Evolutionary conservation across 129 eudicot genomes (phyloP), one percentile per base, ranked within the genome.

Genomic region (Flaveria robusta): DNA sequence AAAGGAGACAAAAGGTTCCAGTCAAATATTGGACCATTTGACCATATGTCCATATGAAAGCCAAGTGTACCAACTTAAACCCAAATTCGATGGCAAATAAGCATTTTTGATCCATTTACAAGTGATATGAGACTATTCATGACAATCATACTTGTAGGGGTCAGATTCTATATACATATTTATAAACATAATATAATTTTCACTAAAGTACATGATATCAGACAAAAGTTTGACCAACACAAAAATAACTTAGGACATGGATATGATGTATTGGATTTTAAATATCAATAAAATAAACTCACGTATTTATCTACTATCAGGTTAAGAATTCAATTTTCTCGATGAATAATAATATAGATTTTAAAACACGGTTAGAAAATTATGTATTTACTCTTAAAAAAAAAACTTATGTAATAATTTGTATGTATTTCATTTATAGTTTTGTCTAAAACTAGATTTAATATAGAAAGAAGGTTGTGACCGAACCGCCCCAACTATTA

Each of bases 1-100:
- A 45, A 43, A 46, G 62, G n/a, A 23, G 19, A 62, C 8, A 46
- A 60, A 68, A 68, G 46, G 81, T 63, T 62, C 58, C 71, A 22
- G 83, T 79, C 83, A 71, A 79, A 71, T 50, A 19, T 68, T 71
- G 58, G 72, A 46, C 73, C 73, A 66, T 76, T 66, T n/a, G n/a
- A n/a, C n/a, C n/a, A n/a, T n/a, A n/a, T 66, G 80, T 16, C 78
- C 67, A 39, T 18, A 63, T 71, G 83, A 79, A 79, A 79, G 78
- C 73, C 23, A 63, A 46, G 77, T 79, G 45, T 42, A 71, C 78
- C 73, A 79, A 79, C 73, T 63, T 47, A 41, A 79, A 71, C 37
- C 43, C 46, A 50, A 71, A 73, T 79, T 79, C 78, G 29, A 62
- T 71, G 58, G 65, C 55, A 50, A 16, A 22, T 10, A 69, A 78